Conservation (phyloP, 306 rosid genomes). For the Quercus parvula region DNA sequence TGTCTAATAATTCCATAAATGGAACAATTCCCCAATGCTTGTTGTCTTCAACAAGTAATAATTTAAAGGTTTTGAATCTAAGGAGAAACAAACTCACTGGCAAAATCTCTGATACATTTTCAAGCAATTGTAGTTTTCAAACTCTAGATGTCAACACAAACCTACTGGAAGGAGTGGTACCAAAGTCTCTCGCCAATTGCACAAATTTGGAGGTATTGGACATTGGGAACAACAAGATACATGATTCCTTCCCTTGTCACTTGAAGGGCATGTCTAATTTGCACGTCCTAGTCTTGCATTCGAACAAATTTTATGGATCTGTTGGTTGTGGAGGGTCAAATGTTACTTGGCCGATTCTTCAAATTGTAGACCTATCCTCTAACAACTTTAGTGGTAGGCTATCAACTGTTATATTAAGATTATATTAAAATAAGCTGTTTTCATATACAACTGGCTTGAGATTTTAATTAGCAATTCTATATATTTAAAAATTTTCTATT, state of each 20-base stretch:
- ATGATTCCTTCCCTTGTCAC: not conserved
- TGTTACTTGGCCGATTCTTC: conserved; percentile 29
- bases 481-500: too few species aligned
- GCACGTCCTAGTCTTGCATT: conserved; percentile 29
- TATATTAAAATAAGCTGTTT: too few species aligned
- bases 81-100: not conserved
- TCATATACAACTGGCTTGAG: accelerated
- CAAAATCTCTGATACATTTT: not conserved
- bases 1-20: conserved; percentile 26
- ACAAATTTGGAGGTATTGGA: conserved; percentile 22
- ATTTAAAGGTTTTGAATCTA: conserved; percentile 23
- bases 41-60: not conserved
- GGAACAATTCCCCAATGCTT: conserved; percentile 28
- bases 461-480: too few species aligned
- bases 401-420: not conserved
- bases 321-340: not conserved
- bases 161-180: conserved; percentile 14
- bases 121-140: conserved; percentile 9
- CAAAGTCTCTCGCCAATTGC: conserved; percentile 27
- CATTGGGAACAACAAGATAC: conserved; percentile 32
- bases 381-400: not conserved
- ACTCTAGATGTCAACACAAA: conserved; percentile 27
- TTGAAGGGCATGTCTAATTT: conserved; percentile 17
- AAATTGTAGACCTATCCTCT: conserved; percentile 31
- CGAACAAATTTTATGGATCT: conserved; percentile 10